Evolutionary conservation across 768 basidiomycete species (phyloP), one percentile per base, ranked within the genome.

Genomic region (Hypsizygus marmoreus): DNA sequence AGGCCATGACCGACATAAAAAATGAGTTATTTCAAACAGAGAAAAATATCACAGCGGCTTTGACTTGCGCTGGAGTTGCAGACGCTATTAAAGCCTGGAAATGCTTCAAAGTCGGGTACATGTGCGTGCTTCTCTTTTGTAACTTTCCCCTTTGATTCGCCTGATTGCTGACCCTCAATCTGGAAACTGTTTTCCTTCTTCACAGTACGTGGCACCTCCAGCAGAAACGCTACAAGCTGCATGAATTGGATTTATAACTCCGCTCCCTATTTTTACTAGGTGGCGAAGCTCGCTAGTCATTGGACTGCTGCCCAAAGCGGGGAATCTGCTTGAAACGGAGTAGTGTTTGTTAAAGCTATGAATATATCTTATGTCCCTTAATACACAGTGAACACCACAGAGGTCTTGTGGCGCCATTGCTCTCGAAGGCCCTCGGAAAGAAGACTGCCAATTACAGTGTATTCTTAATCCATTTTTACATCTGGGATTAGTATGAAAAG

Each of bases 1-100:
- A 40, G 9, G 42, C 57, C 8, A 30, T 48, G 25, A 25, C 39
- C 12, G 53, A 57, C n/a, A 46, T 61, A 28, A 42, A 34, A 19
- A 4, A 34, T 14, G 59, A 61, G 19, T 11, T 53, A 12, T 13
- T 40, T 4, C n/a, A 29, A 4, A 33, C 43, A 9, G 45, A 49
- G 22, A 40, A 44, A 10, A 20, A 35, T 11, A 39, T 56, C 24
- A 44, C 40, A 25, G 31, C 33, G 11, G 33, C 37, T 9, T 34
- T 52, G 26, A 14, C 10, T 16, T 37, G 23, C 12, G 36, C 26
- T 26, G 42, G 36, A 13, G 48, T 37, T 1, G n/a, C 33, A 16
- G 20, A 41, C 1, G 36, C 51, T 14, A 12, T 24, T 10, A 24
- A 43, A 9, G 12, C 25, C 6, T 56, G 55, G 55, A 24, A 46